Evolutionary conservation across 1,139 yeast species (phyloP), one percentile per base, ranked within the genome.

Genomic region (Arxiozyma slooffiae): DNA sequence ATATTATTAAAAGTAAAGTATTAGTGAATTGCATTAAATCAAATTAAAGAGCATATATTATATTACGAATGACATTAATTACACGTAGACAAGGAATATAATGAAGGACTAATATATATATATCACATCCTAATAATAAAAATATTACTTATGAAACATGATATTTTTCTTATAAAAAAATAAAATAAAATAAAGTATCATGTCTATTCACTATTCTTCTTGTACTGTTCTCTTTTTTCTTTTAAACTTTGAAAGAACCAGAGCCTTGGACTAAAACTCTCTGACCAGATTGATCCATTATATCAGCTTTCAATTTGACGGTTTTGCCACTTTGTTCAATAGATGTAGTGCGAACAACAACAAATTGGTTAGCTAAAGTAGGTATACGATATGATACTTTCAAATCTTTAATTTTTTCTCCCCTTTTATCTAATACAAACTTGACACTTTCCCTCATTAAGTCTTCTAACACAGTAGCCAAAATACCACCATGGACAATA

Each of bases 401-500:
- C 40, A 63, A 46, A 22, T 61, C 59, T 22, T 61, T 59, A 17
- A 66, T 61, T 41, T 54, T 56, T 57, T 66, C 65, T 5, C 63
- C 59, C 4, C 53, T 52, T 53, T 60, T 54, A 65, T 75, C 57
- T 2, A 38, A 24, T 37, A 62, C 55, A 9, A 65, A 52, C 47
- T 58, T 58, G 38, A 61, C 60, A 30, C 60, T 53, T 42, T 65
- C 68, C 36, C 62, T 81, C 69, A 81, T 75, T 4, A 85, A 74
- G 55, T 89, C 96, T 62, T 86, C 94, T 52, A 88, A 71, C 16
- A 90, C 70, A 0, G 95, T 83, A 8, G 95, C 95, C 39, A 90
- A 67, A 42, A 90, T 79, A 0, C 97, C 97, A 3, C 97, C 97
- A 63, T 90, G 97, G 0, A 88, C 77, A 39, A 90, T 71, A 58